Evolutionary conservation across 176 grass and related monocot genomes (phyloP).

Genomic region (Oryza nivara): DNA sequence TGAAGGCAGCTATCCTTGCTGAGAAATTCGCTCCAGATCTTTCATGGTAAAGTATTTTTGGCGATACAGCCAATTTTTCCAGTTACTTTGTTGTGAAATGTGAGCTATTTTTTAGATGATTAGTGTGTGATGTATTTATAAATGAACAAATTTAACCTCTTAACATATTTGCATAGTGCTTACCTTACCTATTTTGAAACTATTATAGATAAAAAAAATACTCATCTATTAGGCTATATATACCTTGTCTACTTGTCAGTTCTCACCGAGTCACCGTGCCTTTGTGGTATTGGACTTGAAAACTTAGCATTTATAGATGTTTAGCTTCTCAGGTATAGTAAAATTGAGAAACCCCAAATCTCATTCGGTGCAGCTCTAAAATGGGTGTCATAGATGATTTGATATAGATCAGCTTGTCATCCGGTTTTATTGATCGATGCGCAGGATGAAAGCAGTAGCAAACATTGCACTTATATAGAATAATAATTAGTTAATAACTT

Average conservation of each 20-base stretch:
- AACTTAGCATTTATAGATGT: not conserved
- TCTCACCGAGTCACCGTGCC: not conserved
- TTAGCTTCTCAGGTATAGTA: conserved; percentile 4
- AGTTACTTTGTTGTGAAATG: conserved; percentile 9
- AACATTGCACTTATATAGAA: too few relatives aligned
- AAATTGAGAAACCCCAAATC: not conserved
- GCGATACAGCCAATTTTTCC: not conserved
- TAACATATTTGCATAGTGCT: not conserved
- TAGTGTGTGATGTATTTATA: not conserved
- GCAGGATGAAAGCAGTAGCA: too few relatives aligned
- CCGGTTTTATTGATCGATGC: not conserved
- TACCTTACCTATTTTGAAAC: not conserved
- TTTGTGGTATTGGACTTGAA: not conserved
- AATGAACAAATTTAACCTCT: not conserved
- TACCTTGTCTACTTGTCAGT: not conserved
- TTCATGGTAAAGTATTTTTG: conserved; percentile 65
- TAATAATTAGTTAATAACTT: too few relatives aligned
- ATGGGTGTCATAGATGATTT: not conserved
- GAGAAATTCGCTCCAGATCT: conserved; percentile 99
- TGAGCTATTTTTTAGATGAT: not conserved
- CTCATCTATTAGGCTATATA: not conserved
- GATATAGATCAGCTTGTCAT: conserved; percentile 5
- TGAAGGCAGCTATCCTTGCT: conserved; percentile 95
- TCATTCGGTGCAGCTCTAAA: conserved; percentile 11
- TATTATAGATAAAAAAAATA: not conserved